Base-by-base conservation (phyloP, 805 yeast genomes). In the Hanseniaspora vineae region DNA sequence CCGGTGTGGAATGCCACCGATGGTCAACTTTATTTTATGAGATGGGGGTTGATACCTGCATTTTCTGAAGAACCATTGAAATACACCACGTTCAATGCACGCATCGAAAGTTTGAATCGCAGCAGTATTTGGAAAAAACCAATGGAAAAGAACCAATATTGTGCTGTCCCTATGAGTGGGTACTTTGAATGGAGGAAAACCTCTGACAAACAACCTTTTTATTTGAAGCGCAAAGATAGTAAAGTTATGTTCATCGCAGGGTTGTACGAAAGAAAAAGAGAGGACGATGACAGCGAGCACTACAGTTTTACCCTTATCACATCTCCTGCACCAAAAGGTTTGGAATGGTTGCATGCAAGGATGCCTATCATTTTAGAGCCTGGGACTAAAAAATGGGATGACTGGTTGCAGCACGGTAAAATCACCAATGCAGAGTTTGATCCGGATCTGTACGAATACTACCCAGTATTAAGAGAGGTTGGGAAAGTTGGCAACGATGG, bases 111-210 rank as follows among this genome's bases (percentile, higher is more conserved):
- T 6, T 55, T 87, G 42, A 55, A 56, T 11, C 55, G 56, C 0
- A 69, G 72, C 42, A 66, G 70, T 19, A 62, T 81, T 39, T 88
- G 95, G 95, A 67, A 67, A 6, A 51, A 67, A 1, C 68, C 76
- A 5, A 40, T 19, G 18, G 64, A 71, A 35, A 64, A 70, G 20
- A 63, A 64, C 9, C 66, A 67, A 5, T 66, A 96, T 37, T 88
- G 96, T 59, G 79, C 81, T 1, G 76, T 87, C 0, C 90, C 95
- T 0, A 72, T 84, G 39, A 74, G 76, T 55, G 96, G 96, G 0
- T 89, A 89, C 61, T 89, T 76, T 58, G 97, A 89, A 62, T 89
- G 97, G 96, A 53, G 56, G 15, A 51, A 58, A 2, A 66, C 58
- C 46, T 4, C 29, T 8, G 63, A 66, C 10, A 81, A 78, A 57